These are phyloP conservation scores for Cardamine chenopodiifolia DNA, from an alignment of 345 rosid species.

Conservation along the genomic window DNA sequence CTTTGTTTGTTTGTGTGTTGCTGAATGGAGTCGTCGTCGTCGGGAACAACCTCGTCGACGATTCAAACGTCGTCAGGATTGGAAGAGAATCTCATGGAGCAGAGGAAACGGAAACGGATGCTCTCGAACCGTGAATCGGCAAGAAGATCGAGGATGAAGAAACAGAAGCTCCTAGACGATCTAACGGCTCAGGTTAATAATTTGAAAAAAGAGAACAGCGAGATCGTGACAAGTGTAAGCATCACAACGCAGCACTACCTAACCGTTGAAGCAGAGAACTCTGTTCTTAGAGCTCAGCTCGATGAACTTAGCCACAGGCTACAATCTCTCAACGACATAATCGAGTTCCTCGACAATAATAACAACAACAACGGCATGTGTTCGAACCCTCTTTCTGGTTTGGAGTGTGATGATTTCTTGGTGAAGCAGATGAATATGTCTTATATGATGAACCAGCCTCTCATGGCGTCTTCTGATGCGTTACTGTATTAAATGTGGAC, in stretches of 20 bases:
- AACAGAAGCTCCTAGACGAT: conserved; percentile 90
- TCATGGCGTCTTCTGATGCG: conserved; percentile 72
- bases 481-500: conserved; percentile 50
- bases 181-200: conserved; percentile 59
- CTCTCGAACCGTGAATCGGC: conserved; percentile 95
- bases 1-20: conserved; percentile 31
- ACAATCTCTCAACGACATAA: conserved; percentile 71
- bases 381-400: conserved; percentile 31
- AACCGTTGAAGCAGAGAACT: conserved; percentile 72
- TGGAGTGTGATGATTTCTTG: conserved; percentile 45
- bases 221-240: conserved; percentile 57
- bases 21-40: conserved; percentile 72
- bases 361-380: conserved; percentile 23
- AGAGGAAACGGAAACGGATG: conserved; percentile 91
- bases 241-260: conserved; percentile 61
- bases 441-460: conserved; percentile 61
- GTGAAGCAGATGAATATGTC: conserved; percentile 53
- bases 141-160: conserved; percentile 88
- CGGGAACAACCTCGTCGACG: conserved; percentile 56
- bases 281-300: conserved; percentile 70
- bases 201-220: conserved; percentile 61
- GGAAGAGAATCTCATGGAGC: conserved; percentile 70
- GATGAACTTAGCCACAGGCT: conserved; percentile 71
- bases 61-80: conserved; percentile 67
- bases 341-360: conserved; percentile 44